These are phyloP conservation scores for Turnera subulata DNA, from an alignment of 345 rosid genomes.

Conservation along the genomic window DNA sequence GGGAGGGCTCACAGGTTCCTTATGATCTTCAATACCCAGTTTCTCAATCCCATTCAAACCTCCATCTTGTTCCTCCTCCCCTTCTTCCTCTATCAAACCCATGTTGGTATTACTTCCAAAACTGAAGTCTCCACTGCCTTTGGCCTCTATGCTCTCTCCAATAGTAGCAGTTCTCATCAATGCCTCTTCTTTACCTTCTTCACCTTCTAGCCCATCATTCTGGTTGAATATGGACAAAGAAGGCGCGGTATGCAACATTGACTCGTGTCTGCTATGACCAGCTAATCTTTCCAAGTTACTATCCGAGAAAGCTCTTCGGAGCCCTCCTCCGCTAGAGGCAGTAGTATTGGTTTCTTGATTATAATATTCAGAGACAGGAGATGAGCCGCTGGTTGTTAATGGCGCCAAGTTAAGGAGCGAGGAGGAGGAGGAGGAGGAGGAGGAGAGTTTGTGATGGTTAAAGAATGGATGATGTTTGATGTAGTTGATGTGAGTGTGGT, in stretches of 20 bases:
- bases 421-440: constrained; percentile 1
- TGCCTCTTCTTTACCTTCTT: constrained; percentile 8
- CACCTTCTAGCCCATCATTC: constrained; percentile 28
- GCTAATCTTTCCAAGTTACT: constrained; percentile 27
- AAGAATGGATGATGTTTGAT: neutral
- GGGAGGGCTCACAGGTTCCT: constrained; percentile 51
- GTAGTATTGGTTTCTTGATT: constrained; percentile 1
- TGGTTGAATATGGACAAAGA: constrained; percentile 48
- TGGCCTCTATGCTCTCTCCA: constrained; percentile 35
- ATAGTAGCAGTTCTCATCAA: constrained; percentile 43
- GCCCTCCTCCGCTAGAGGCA: constrained; percentile 5
- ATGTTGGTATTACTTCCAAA: constrained; percentile 35
- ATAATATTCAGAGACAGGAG: constrained; percentile 18
- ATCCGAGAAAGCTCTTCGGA: constrained; percentile 32
- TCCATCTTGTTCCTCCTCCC: constrained; percentile 24
- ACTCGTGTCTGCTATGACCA: neutral
- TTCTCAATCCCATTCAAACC: constrained; percentile 5
- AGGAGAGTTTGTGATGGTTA: neutral
- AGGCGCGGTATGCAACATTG: constrained; percentile 51
- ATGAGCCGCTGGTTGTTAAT: constrained; percentile 11
- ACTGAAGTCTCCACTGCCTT: constrained; percentile 41
- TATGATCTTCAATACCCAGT: constrained; percentile 27
- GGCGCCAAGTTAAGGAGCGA: constrained; percentile 10
- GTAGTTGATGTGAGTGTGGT: neutral
- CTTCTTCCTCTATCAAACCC: constrained; percentile 42